Evolutionary conservation across 495 filamentous ascomycete species (phyloP), one percentile per base, ranked within the genome.

Genomic region (Podospora comata): DNA sequence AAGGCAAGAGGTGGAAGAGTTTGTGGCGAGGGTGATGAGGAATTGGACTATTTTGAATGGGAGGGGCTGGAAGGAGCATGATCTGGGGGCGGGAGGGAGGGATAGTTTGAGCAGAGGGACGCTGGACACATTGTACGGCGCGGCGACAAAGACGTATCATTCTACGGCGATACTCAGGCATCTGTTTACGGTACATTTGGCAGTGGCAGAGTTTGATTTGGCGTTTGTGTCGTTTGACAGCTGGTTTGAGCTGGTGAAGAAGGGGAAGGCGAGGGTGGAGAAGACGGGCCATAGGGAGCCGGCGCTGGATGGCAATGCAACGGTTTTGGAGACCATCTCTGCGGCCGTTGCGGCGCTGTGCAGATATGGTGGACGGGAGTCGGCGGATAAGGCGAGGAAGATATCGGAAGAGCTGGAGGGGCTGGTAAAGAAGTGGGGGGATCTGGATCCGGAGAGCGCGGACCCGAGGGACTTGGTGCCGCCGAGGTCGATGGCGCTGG

Each of bases 141-240:
- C 93, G 30, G 91, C 95, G 11, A 91, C 90, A 2, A 96, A 94
- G 78, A 96, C 93, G 0, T 99, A 93, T 72, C 95, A 98, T 74
- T 98, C 96, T 2, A 94, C 93, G 5, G 78, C 90, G 26, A 88
- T 98, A 64, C 80, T 99, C 32, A 84, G 94, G 65, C 89, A 96
- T 74, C 83, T 99, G 1, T 98, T 98, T 70, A 91, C 88, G 16
- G 89, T 97, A 5, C 95, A 98, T 78, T 82, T 90, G 3, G 84
- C 91, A 2, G 80, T 97, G 54, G 92, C 92, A 16, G 93, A 99
- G 65, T 97, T 97, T 71, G 87, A 92, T 65, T 82, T 97, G 55
- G 95, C 94, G 4, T 83, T 94, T 70, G 90, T 91, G 72, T 89
- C 96, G 1, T 90, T 97, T 64, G 88, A 94, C 76, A 92, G 93